Conservation (phyloP, 352 stramenopile genomes). For the Phytophthora sp. region DNA sequence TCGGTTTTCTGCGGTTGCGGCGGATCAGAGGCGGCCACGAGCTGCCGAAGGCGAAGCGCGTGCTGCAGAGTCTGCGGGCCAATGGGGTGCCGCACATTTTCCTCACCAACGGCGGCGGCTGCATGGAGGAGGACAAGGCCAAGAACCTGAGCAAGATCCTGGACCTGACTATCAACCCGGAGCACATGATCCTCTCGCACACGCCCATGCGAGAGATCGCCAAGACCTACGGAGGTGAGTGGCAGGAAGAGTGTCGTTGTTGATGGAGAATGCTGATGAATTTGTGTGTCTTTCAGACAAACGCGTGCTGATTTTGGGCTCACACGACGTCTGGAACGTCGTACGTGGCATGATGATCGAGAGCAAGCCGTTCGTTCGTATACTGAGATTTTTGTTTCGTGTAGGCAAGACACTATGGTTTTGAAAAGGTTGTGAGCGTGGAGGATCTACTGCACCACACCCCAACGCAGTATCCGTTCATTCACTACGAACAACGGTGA, state of each 20-base stretch:
- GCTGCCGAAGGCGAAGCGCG: constrained; percentile 68
- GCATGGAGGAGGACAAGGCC: constrained; percentile 88
- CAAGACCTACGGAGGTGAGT: constrained; percentile 59
- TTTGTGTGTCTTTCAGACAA: constrained; percentile 45
- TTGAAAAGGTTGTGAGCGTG: constrained; percentile 82
- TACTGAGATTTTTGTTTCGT: background rate
- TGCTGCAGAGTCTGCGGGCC: constrained; percentile 67
- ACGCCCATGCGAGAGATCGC: constrained; percentile 88
- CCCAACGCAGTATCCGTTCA: constrained; percentile 85
- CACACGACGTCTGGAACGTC: constrained; percentile 81
- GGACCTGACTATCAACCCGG: constrained; percentile 62
- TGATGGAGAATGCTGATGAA: background rate
- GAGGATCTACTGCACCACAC: constrained; percentile 72
- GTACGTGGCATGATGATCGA: constrained; percentile 28
- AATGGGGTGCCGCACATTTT: constrained; percentile 88
- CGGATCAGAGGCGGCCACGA: constrained; percentile 73
- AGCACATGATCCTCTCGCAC: constrained; percentile 89
- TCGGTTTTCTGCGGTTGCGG: background rate
- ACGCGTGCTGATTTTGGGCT: constrained; percentile 89
- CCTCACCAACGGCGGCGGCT: constrained; percentile 90
- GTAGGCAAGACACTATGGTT: constrained; percentile 75
- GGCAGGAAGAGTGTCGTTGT: background rate
- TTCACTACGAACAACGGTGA: constrained; percentile 70
- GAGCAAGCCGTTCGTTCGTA: background rate
- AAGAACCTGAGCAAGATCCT: constrained; percentile 68